These are phyloP conservation scores for Cryoendolithus antarcticus DNA, from an alignment of 2,329 filamentous ascomycete genomes.

Conservation along the genomic window DNA sequence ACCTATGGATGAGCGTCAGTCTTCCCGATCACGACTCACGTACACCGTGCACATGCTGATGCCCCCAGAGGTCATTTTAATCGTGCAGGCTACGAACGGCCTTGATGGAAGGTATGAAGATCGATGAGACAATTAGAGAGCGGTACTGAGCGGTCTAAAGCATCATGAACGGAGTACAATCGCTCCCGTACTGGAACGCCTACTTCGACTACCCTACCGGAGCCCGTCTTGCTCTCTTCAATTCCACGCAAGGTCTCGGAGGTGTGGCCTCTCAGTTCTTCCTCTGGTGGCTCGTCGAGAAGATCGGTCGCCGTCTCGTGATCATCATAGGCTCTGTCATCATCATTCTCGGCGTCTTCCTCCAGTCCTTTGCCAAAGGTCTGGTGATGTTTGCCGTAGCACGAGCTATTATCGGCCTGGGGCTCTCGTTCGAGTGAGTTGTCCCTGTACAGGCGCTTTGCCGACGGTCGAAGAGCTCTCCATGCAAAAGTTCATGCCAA, in stretches of 20 bases:
- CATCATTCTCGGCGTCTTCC: constrained; percentile 30
- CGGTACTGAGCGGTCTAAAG: too few relatives aligned
- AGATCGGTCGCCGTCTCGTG: constrained; percentile 32
- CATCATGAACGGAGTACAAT: constrained; percentile 37
- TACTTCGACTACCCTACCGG: constrained; percentile 18
- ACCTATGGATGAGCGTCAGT: constrained; percentile 11
- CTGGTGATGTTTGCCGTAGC: constrained; percentile 31
- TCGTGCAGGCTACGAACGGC: constrained; percentile 27
- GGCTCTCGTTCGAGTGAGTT: constrained; percentile 9
- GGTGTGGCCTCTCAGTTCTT: constrained; percentile 32
- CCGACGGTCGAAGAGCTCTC: too few relatives aligned
- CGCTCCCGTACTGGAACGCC: constrained; percentile 29
- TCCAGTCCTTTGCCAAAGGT: constrained; percentile 27
- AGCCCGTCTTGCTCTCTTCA: constrained; percentile 29
- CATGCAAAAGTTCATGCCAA: too few relatives aligned
- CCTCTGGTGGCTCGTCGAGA: constrained; percentile 34
- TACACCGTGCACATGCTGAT: too few relatives aligned
- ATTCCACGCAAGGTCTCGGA: constrained; percentile 35
- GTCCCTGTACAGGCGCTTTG: too few relatives aligned
- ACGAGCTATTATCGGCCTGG: constrained; percentile 21
- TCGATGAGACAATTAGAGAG: too few relatives aligned
- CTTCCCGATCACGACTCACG: too few relatives aligned
- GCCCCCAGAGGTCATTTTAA: constrained; percentile 5
- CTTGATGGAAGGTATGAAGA: constrained; percentile 31
- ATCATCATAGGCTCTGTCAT: constrained; percentile 32